Evolutionary conservation across 805 yeast genomes (phyloP), one percentile per base, ranked within the genome.

Genomic region (Osmozyma mogii): DNA sequence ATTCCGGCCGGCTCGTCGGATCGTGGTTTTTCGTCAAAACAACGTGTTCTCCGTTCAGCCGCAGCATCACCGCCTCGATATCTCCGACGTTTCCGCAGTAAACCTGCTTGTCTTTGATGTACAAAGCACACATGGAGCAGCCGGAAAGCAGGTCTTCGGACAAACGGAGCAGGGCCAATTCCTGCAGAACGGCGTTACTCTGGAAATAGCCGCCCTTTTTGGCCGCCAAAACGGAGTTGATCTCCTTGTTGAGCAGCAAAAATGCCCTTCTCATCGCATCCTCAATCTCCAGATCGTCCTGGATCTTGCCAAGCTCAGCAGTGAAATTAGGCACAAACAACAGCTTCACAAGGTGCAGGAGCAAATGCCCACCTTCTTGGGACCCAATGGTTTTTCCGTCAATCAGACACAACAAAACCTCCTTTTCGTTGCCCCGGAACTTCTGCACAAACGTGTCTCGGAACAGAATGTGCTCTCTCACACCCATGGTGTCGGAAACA

Each of bases 11-110:
- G 16, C 70, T 74, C 4, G 92, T 79, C 6, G 97, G 96, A 38
- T 80, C 85, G 53, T 92, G 96, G 32, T 78, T 74, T 14, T 70
- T 74, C 1, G 95, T 81, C 24, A 92, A 59, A 4, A 74, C 61
- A n/a, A 66, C 60, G 50, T 73, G 80, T 28, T 84, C 89, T 17
- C 97, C 96, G 53, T 83, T 85, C 23, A 75, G 72, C 35, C 80
- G 72, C 6, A 94, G 77, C 29, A 89, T 52, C 28, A 92, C 64
- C 1, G 85, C 88, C 68, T 79, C 80, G 2, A 84, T 76, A 47
- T 92, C 96, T 45, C 99, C 99, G 31, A 84, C 72, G 40, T 88
- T 88, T 2, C 96, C 96, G 15, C 87, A 69, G 52, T 78, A 85
- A 14, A 87, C 51, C 31, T 63, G 68, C 30, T 72, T 71, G 12